A percentile compares a stretch with the other conserved stretches of the same genome.
phyloP scores from a whole-genome alignment of 345 rosid species.

The Cochlearia excelsa region DNA sequence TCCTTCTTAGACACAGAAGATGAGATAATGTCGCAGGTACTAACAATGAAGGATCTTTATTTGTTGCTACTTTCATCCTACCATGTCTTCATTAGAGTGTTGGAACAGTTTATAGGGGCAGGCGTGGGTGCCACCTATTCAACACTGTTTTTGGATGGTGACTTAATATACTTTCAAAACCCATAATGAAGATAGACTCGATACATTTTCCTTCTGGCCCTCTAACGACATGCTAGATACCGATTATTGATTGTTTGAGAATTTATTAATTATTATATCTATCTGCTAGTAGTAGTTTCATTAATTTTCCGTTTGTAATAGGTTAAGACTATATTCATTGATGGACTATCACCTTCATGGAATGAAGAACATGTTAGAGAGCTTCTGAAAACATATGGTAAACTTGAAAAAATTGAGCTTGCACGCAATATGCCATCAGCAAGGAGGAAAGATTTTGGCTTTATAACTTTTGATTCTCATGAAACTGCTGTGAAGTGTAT shows the following conservation, averaged over 20 bases:
- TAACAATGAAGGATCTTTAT: conserved; percentile 30
- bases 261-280: conserved; percentile 3
- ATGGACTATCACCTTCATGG: conserved; percentile 90
- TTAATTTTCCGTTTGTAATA: conserved; percentile 34
- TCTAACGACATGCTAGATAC: conserved; percentile 21
- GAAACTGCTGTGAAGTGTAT: conserved; percentile 92
- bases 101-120: conserved; percentile 20
- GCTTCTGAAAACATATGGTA: conserved; percentile 68
- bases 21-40: conserved; percentile 98
- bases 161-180: conserved; percentile 11
- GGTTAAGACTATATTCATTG: conserved; percentile 92
- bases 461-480: conserved; percentile 88
- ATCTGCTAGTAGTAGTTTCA: conserved; percentile 15
- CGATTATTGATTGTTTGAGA: conserved; percentile 7
- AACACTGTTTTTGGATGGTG: conserved; percentile 9
- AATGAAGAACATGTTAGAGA: conserved; percentile 81
- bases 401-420: conserved; percentile 89
- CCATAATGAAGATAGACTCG: conserved; percentile 1
- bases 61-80: conserved; percentile 24
- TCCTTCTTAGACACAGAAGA: conserved; percentile 92
- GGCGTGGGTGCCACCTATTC: conserved; percentile 15
- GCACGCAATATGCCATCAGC: conserved; percentile 98
- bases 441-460: conserved; percentile 93
- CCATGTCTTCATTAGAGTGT: conserved; percentile 28
- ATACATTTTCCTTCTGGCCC: conserved; percentile 13